Evolutionary conservation across 768 basidiomycete species (phyloP), one percentile per base, ranked within the genome.

Genomic region (Pisolithus tinctorius): DNA sequence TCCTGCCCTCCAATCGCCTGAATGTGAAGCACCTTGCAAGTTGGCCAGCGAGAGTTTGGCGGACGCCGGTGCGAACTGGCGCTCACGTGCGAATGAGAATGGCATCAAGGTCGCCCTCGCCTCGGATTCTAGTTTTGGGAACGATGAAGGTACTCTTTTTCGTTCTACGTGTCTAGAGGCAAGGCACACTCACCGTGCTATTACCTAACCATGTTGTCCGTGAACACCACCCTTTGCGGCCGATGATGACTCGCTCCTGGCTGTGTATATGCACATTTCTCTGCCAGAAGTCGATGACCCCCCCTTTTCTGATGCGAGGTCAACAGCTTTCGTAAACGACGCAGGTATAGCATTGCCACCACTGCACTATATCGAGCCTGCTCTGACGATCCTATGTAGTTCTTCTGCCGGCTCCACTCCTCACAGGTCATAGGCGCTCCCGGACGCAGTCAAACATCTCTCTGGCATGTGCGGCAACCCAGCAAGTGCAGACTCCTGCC

Each of bases 41-140:
- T 47, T 63, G 42, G 75, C 75, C 57, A 72, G 74, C 56, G 69
- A 67, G 56, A 77, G 74, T 59, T 70, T 82, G 23, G 78, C 80
- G 14, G 81, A 84, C 62, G 76, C 82, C 37, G 77, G 83, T 4
- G 75, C 77, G 31, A 86, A 79, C 62, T 89, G 87, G 87, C 76
- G 86, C 50, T 81, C 78, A 29, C 74, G 85, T 46, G 83, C 85
- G 47, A 81, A 72, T 52, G 82, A 85, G 57, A 82, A 86, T 55
- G 84, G 84, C 40, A 86, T 87, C 53, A 83, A 77, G 64, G 82
- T 86, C 47, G 71, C 78, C 26, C 67, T 72, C 37, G 67, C 63
- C 17, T 62, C 65, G 25, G 67, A 72, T 2, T 66, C 73, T 9
- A 67, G 65, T 53, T 69, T 66, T 53, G 68, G 64, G 44, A 72